Base-by-base conservation (phyloP, 257 asterid species). In the Jacaranda copaia region DNA sequence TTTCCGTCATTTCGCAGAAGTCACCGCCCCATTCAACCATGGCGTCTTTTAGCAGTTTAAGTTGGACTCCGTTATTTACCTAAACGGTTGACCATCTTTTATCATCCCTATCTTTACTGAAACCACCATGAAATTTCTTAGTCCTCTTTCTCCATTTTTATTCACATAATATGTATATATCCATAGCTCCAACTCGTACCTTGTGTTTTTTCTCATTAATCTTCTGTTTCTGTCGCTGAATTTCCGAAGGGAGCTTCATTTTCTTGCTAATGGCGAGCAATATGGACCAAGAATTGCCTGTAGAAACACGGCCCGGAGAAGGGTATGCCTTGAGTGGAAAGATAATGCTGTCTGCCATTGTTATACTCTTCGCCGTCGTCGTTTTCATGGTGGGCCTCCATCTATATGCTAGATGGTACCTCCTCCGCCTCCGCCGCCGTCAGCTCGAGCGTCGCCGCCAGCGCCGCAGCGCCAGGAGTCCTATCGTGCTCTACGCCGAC, bases 401-500 rank as follows among this genome's bases (percentile, higher is more conserved):
- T 15, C 35, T 81, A 14, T 77, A 77, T 48, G 65, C 46, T 18
- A 18, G 79, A 35, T 77, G 82, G 76, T 76, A 77, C 72, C n/a
- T 63, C 19, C 75, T 45, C 67, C 58, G 71, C 39, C 68, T 58
- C 62, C 81, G 67, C 64, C 71, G 77, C 35, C 62, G 32, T 38
- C 74, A 65, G 64, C 51, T 49, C 14, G 53, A 70, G 72, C 66
- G 71, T 36, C 67, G 45, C 60, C 81, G 75, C 8, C 70, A 13
- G 5, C 70, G 66, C 76, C 52, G 64, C 65, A 38, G 18, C 63
- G 6, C 3, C 13, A 74, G 58, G 14, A 1, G 42, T 39, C 74
- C 20, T 3, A n/a, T 36, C 74, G 46, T 76, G 19, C 6, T 70
- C 60, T 13, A 62, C 70, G 42, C 56, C 51, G 46, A 39, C 49